Evolutionary conservation across 495 filamentous ascomycete species (phyloP).

Genomic region (Hyaloscypha finlandica): DNA sequence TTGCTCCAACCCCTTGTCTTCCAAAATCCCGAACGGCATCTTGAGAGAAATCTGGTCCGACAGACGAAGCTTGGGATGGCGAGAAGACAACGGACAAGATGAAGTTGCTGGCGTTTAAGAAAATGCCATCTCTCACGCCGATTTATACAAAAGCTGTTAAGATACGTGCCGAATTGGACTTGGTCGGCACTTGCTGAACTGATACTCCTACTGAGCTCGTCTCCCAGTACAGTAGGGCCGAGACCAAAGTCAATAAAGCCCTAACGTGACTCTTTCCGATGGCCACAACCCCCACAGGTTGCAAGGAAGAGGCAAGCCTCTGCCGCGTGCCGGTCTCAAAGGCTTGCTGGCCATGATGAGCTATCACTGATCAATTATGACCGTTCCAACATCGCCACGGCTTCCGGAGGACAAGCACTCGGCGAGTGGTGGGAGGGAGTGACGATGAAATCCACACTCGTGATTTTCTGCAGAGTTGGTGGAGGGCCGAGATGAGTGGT

Average conservation of each 20-base stretch:
- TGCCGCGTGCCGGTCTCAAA: neutral
- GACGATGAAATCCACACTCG: neutral
- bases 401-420: neutral
- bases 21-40: constrained; percentile 47
- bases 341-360: neutral
- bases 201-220: neutral
- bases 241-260: neutral
- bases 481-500: neutral
- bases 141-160: neutral
- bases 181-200: neutral
- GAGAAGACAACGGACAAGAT: neutral
- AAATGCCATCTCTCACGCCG: neutral
- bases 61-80: neutral
- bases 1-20: constrained; percentile 42
- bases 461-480: neutral
- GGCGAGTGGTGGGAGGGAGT: neutral
- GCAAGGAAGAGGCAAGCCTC: neutral
- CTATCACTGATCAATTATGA: neutral
- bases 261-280: neutral
- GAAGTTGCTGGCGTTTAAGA: neutral
- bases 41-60: neutral
- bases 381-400: no score
- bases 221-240: neutral
- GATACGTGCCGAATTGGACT: neutral
- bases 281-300: neutral